These are phyloP conservation scores for Hypsizygus marmoreus DNA, from an alignment of 768 basidiomycete genomes.

Conservation along the genomic window DNA sequence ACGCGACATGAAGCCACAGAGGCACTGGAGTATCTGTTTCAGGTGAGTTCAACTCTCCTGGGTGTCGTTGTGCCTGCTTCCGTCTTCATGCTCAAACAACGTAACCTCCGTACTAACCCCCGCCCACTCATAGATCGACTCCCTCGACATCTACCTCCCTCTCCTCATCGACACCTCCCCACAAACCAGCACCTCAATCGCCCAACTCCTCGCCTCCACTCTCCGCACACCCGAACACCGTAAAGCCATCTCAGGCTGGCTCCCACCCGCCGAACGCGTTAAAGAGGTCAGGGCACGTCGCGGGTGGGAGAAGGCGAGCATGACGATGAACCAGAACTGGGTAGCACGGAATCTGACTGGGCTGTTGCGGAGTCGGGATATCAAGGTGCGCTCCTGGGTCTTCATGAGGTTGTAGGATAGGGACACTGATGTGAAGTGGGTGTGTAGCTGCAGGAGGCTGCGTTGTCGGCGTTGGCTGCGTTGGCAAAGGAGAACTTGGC, in stretches of 20 bases:
- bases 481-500: conserved; percentile 62
- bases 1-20: conserved; percentile 54
- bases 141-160: conserved; percentile 68
- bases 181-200: conserved; percentile 50
- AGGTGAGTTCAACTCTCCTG: conserved; percentile 37
- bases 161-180: conserved; percentile 44
- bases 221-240: conserved; percentile 55
- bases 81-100: not conserved
- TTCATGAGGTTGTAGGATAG: not conserved
- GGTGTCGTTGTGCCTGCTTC: not conserved
- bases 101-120: conserved; percentile 5
- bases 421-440: not conserved
- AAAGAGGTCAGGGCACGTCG: conserved; percentile 59
- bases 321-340: conserved; percentile 54
- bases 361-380: conserved; percentile 52
- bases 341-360: conserved; percentile 51
- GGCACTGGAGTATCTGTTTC: conserved; percentile 61
- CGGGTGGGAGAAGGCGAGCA: conserved; percentile 72
- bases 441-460: conserved; percentile 64
- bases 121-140: conserved; percentile 44
- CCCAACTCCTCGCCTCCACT: conserved; percentile 57
- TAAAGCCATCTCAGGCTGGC: conserved; percentile 57
- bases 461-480: conserved; percentile 62
- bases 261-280: conserved; percentile 55
- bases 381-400: conserved; percentile 43